A percentile compares a stretch with the other conserved stretches of the same genome.
phyloP scores from a whole-genome alignment of 768 basidiomycete genomes.

The Hericium rajendrae region DNA sequence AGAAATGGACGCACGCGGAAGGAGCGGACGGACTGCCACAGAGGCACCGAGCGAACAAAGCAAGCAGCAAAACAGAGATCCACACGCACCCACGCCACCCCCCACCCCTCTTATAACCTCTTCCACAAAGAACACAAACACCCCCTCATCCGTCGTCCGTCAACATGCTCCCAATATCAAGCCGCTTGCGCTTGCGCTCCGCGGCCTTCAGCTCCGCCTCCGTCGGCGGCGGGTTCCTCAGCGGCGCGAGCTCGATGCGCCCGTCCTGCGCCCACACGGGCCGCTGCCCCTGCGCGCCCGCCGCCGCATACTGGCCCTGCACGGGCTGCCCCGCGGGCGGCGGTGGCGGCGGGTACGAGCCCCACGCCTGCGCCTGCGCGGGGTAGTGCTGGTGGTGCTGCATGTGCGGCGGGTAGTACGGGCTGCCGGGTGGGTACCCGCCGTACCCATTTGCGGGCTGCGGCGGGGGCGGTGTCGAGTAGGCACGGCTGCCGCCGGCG shows the following conservation, averaged over 20 bases:
- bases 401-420: background rate
- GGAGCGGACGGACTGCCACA: background rate
- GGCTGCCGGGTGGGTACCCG: background rate
- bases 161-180: slow-evolving; percentile 10
- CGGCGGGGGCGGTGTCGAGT: slow-evolving; percentile 4
- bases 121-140: background rate
- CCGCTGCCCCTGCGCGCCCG: background rate
- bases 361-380: background rate
- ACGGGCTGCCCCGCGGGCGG: slow-evolving; percentile 5
- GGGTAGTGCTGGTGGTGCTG: slow-evolving; percentile 4
- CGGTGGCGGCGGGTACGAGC: slow-evolving; percentile 3
- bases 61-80: background rate
- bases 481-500: background rate
- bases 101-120: background rate
- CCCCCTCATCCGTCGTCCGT: slow-evolving; percentile 1
- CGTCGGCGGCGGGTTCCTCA: background rate
- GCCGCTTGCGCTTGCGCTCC: slow-evolving; percentile 6
- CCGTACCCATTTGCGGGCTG: background rate
- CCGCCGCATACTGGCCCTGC: background rate
- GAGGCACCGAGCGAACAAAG: too few relatives aligned
- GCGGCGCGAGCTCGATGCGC: slow-evolving; percentile 9
- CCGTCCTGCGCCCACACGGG: slow-evolving; percentile 2
- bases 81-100: background rate
- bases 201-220: slow-evolving; percentile 2
- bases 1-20: background rate